phyloP scores from a whole-genome alignment of 768 basidiomycete species.

The Boletus bicolor region DNA sequence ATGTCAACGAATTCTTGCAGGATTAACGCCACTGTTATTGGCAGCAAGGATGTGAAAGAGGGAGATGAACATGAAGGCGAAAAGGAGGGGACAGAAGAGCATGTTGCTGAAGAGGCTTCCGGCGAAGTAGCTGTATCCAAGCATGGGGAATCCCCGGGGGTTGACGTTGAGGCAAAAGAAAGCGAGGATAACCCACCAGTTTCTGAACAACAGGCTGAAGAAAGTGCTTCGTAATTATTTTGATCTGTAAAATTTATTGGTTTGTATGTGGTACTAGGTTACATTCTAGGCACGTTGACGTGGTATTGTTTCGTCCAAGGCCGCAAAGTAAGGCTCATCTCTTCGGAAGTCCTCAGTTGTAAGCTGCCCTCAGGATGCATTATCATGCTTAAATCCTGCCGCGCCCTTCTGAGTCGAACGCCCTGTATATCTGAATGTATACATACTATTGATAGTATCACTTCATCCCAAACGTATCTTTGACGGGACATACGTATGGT shows the following conservation, averaged over 20 bases:
- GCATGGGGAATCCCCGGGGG: constrained; percentile 21
- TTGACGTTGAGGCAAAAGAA: constrained; percentile 18
- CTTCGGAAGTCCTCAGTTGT: too few relatives aligned
- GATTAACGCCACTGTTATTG: constrained; percentile 73
- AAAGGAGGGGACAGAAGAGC: constrained; percentile 22
- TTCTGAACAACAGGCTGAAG: constrained; percentile 18
- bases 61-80: constrained; percentile 35
- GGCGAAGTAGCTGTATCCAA: constrained; percentile 26
- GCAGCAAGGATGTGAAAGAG: constrained; percentile 56
- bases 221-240: constrained; percentile 13
- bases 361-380: neutral
- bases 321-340: neutral
- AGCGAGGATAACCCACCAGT: constrained; percentile 19
- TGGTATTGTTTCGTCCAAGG: neutral
- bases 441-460: neutral
- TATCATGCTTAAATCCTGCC: too few relatives aligned
- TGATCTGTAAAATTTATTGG: constrained; percentile 6
- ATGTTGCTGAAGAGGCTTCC: constrained; percentile 28
- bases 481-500: too few relatives aligned
- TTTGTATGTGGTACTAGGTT: neutral
- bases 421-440: too few relatives aligned
- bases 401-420: neutral
- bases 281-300: neutral
- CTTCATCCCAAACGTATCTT: too few relatives aligned
- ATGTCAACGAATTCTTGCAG: constrained; percentile 33